Evolutionary conservation across 2,329 filamentous ascomycete genomes (phyloP).

Genomic region (Sporothrix variecibatus): DNA sequence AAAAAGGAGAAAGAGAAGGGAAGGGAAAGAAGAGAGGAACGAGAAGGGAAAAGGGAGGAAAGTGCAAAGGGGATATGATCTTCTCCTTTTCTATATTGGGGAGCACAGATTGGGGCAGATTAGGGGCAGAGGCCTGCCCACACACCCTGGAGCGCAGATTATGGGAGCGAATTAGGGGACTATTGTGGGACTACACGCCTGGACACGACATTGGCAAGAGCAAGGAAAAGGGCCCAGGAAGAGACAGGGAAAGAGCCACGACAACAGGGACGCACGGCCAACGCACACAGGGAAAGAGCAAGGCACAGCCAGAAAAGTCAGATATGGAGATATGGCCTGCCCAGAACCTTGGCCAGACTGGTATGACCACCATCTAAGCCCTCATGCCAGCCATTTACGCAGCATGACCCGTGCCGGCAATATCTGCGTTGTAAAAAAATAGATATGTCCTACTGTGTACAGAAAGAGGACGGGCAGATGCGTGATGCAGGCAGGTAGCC

Average conservation of each 20-base stretch:
- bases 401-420: constrained; percentile 1
- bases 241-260: neutral
- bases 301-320: constrained; percentile 1
- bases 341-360: constrained; percentile 1
- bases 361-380: constrained; percentile 1
- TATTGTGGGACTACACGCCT: constrained; percentile 6
- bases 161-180: constrained; percentile 11
- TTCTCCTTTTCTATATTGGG: constrained; percentile 11
- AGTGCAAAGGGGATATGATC: neutral
- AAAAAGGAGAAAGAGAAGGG: neutral
- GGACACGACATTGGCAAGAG: constrained; percentile 8
- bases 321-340: neutral
- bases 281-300: constrained; percentile 7
- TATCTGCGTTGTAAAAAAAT: neutral
- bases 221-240: constrained; percentile 11
- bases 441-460: neutral
- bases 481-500: neutral
- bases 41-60: neutral
- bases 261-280: neutral
- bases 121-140: neutral
- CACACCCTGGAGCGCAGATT: constrained; percentile 17
- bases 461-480: neutral
- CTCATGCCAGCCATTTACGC: neutral
- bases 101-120: neutral
- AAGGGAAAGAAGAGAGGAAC: neutral